Percentiles rank a stretch among this genome's conserved stretches.
Evolutionary conservation across 108 stramenopile species (phyloP).

Genomic region (Conticribra guillardii): DNA sequence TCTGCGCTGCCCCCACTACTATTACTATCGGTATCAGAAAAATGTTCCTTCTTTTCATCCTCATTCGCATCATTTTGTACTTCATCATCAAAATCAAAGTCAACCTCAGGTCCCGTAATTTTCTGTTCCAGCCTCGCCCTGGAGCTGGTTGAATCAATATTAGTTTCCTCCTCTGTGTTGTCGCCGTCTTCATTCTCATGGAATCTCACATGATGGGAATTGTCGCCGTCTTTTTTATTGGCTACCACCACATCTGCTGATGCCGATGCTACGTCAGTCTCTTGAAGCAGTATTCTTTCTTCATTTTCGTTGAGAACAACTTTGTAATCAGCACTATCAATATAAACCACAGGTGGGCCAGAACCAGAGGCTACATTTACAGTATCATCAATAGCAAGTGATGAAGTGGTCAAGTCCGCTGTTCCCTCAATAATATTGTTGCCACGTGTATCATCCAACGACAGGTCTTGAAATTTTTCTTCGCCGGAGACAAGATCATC

Average conservation of each 20-base stretch:
- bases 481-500: not conserved
- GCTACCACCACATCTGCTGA: slow-evolving; percentile 5
- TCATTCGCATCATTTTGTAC: not conserved
- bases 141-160: slow-evolving; percentile 1
- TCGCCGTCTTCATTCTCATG: slow-evolving; percentile 10
- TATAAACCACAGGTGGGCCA: not conserved
- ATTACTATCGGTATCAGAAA: not conserved
- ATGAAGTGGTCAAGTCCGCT: not conserved
- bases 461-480: slow-evolving; percentile 1
- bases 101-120: slow-evolving; percentile 7
- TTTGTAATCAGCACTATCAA: slow-evolving; percentile 2
- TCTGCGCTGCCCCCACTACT: slow-evolving; percentile 11
- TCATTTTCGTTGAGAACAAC: not conserved
- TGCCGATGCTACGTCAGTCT: not conserved
- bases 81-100: slow-evolving; percentile 4
- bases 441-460: not conserved
- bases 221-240: slow-evolving; percentile 6
- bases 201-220: slow-evolving; percentile 22
- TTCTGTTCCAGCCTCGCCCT: slow-evolving; percentile 17
- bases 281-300: not conserved
- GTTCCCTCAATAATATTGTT: not conserved
- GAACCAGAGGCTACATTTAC: not conserved
- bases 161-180: slow-evolving; percentile 8
- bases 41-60: not conserved
- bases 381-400: not conserved